Conservation (phyloP, 148 eudicot genomes). For the Rhododendron molle region DNA sequence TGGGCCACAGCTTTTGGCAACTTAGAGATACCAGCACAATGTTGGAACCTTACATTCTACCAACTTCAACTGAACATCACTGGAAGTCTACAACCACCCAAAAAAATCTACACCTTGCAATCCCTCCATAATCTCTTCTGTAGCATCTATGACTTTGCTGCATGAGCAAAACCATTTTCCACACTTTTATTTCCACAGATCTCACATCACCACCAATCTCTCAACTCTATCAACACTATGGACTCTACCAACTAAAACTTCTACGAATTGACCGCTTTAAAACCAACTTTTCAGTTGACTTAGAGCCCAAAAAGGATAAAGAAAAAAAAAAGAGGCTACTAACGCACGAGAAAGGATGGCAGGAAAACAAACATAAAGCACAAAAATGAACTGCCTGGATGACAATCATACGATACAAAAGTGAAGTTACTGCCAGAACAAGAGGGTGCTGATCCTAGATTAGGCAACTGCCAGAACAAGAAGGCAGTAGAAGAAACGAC, state of each 20-base stretch:
- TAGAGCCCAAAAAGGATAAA: neutral
- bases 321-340: neutral
- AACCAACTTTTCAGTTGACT: neutral
- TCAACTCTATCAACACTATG: neutral
- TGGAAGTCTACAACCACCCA: neutral
- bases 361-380: neutral
- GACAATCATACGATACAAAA: neutral
- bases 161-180: neutral
- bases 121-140: neutral
- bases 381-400: neutral
- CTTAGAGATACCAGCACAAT: neutral
- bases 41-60: neutral
- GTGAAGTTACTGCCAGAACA: neutral
- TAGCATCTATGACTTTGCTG: neutral
- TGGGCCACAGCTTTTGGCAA: neutral
- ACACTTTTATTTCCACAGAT: neutral
- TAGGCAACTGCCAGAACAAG: neutral
- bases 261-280: neutral
- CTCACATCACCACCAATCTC: neutral
- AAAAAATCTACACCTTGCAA: neutral
- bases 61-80: constrained; percentile 6
- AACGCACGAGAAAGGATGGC: neutral
- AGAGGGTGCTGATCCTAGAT: neutral
- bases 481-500: neutral
- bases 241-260: neutral